Conservation (phyloP, 768 basidiomycete species). For the Trametes gibbosa region DNA sequence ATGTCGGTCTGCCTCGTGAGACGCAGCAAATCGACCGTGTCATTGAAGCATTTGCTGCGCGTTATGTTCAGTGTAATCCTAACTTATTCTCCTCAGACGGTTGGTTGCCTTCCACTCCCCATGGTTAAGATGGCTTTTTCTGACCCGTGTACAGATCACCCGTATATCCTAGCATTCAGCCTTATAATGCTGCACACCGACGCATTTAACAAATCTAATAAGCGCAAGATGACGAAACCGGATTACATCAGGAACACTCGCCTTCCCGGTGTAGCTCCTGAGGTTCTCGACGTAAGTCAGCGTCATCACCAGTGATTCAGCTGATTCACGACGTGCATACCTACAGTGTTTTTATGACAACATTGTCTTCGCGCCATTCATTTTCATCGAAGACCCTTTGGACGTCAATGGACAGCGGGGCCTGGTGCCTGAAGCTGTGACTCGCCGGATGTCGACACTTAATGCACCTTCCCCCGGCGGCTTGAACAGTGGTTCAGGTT, state of each 20-base stretch:
- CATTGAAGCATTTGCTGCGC: conserved; percentile 89
- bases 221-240: conserved; percentile 93
- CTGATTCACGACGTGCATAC: background rate
- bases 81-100: conserved; percentile 76
- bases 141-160: conserved; percentile 61
- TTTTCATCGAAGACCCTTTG: conserved; percentile 89
- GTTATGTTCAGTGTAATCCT: conserved; percentile 83
- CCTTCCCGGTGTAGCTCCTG: conserved; percentile 77
- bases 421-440: conserved; percentile 41
- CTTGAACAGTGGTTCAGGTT: conserved; percentile 28
- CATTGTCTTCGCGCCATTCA: conserved; percentile 92
- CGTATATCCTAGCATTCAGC: conserved; percentile 95
- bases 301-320: background rate
- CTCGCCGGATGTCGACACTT: conserved; percentile 40
- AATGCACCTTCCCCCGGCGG: conserved; percentile 30
- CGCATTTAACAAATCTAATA: conserved; percentile 97
- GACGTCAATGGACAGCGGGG: conserved; percentile 62
- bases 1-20: conserved; percentile 88
- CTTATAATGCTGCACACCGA: conserved; percentile 99
- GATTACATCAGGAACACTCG: conserved; percentile 93
- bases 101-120: conserved; percentile 29
- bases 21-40: conserved; percentile 99
- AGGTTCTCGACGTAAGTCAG: conserved; percentile 78
- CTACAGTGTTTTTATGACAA: conserved; percentile 92
- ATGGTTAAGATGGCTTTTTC: background rate